Evolutionary conservation across 345 rosid genomes (phyloP).

Genomic region (Salix arbutifolia): DNA sequence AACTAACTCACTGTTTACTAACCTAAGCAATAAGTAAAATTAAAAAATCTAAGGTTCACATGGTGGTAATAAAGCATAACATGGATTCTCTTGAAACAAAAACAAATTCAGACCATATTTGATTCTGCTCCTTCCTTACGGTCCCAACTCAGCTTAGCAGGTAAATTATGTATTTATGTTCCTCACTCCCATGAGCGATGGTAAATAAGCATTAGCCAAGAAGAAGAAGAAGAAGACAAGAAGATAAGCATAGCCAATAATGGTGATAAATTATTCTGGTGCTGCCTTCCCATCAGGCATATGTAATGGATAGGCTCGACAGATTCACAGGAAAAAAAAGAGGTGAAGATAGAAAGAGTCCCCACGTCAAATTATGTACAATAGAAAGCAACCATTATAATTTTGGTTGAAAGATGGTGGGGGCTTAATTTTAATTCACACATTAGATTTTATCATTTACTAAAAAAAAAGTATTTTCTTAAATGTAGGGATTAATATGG

Average conservation of each 20-base stretch:
- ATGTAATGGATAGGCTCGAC: neutral
- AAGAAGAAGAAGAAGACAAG: neutral
- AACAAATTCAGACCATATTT: no score
- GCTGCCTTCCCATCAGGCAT: neutral
- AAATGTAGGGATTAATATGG: slow-evolving; percentile 77
- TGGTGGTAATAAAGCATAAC: no score
- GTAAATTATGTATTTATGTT: no score
- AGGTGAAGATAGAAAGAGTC: neutral
- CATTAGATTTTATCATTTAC: neutral
- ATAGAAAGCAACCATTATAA: neutral
- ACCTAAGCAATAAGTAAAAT: no score
- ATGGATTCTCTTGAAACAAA: no score
- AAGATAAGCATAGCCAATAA: neutral
- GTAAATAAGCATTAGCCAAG: no score
- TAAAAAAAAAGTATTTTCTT: neutral
- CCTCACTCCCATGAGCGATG: no score
- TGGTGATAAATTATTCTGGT: neutral
- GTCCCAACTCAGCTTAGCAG: no score
- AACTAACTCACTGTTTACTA: no score
- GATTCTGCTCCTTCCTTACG: no score
- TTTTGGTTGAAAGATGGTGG: neutral
- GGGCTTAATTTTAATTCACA: neutral
- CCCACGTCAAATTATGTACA: neutral
- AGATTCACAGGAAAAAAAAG: neutral
- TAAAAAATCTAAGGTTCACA: no score